Evolutionary conservation across 306 rosid species (phyloP).

Genomic region (Vigna nakashimae): DNA sequence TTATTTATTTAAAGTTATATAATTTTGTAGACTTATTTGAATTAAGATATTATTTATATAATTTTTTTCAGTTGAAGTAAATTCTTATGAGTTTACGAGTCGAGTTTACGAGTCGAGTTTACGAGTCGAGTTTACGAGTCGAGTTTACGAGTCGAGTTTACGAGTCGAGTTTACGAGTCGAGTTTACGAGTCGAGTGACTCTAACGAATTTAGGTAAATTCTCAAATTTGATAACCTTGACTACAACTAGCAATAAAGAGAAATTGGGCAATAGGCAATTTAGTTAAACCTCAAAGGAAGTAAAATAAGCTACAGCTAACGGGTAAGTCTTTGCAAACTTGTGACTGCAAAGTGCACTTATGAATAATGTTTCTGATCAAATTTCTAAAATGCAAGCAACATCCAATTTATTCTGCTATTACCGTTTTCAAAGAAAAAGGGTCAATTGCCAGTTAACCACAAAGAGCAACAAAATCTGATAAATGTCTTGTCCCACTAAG

Average conservation of each 20-base stretch:
- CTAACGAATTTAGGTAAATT: no score
- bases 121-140: no score
- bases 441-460: conserved; percentile 9
- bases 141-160: no score
- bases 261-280: conserved; percentile 9
- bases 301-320: conserved; percentile 6
- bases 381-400: conserved; percentile 32
- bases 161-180: no score
- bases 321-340: background rate
- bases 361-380: background rate
- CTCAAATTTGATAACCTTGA: no score
- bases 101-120: no score
- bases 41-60: no score
- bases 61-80: no score
- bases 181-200: no score
- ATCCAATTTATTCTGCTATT: background rate
- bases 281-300: conserved; percentile 17
- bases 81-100: no score
- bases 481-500: background rate
- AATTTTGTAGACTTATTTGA: no score
- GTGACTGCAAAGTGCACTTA: background rate
- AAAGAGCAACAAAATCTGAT: conserved; percentile 20
- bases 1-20: no score
- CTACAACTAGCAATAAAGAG: background rate
- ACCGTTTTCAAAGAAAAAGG: background rate